A percentile compares a stretch with the other conserved stretches of the same genome.
phyloP scores from a whole-genome alignment of 2,329 filamentous ascomycete genomes.

The Sphaerulina vaccinii region DNA sequence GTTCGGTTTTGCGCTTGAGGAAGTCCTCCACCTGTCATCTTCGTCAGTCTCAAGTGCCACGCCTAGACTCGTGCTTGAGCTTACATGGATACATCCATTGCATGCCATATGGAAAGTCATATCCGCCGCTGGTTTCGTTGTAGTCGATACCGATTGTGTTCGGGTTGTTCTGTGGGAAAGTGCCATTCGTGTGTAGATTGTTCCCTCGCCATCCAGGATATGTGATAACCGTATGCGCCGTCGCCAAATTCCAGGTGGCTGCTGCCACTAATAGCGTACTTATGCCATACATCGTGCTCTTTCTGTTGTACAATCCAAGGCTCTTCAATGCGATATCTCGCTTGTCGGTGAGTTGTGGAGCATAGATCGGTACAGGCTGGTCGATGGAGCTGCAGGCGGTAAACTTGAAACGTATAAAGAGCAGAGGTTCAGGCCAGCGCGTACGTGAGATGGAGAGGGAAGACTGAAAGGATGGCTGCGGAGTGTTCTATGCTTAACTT shows the following conservation, averaged over 20 bases:
- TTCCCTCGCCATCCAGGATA: slow-evolving; percentile 87
- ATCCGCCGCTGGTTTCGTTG: slow-evolving; percentile 16
- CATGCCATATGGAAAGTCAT: slow-evolving; percentile 71
- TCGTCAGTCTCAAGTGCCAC: too few species aligned
- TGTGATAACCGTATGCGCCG: slow-evolving; percentile 76
- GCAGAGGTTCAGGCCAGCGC: slow-evolving; percentile 2
- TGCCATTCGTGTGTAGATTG: slow-evolving; percentile 75
- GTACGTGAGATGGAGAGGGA: not conserved
- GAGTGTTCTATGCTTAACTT: slow-evolving; percentile 4
- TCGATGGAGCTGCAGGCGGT: not conserved
- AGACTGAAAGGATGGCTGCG: slow-evolving; percentile 1
- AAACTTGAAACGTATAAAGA: slow-evolving; percentile 4
- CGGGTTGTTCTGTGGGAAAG: slow-evolving; percentile 38
- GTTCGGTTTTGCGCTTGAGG: slow-evolving; percentile 76
- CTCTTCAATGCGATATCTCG: slow-evolving; percentile 3
- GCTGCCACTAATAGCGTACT: slow-evolving; percentile 3
- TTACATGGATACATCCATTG: slow-evolving; percentile 94
- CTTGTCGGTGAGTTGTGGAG: slow-evolving; percentile 1
- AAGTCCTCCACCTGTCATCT: slow-evolving; percentile 73
- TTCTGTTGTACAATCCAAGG: not conserved
- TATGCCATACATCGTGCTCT: slow-evolving; percentile 1
- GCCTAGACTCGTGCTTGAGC: slow-evolving; percentile 39
- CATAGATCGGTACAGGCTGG: not conserved
- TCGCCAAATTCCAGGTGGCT: slow-evolving; percentile 5
- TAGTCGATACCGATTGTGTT: slow-evolving; percentile 48